A percentile compares a stretch with the other conserved stretches of the same genome.
Evolutionary conservation across 495 filamentous ascomycete genomes (phyloP).

Genomic region (Barbatosphaeria neglecta): DNA sequence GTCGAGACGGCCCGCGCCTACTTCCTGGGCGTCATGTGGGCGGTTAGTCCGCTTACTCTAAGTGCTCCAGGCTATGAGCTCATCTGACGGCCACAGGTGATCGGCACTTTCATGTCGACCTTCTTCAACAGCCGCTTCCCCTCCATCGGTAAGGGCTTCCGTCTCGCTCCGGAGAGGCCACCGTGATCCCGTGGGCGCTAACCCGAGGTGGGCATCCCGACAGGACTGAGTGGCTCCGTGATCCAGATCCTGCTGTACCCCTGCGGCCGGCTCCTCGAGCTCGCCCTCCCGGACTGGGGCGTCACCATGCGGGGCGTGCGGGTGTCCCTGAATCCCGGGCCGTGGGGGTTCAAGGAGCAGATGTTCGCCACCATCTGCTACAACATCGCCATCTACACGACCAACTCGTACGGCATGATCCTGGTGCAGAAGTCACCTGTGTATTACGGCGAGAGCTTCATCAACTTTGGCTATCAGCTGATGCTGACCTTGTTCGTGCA

Average conservation of each 20-base stretch:
- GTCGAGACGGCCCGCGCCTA: constrained; percentile 27
- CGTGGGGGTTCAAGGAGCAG: constrained; percentile 35
- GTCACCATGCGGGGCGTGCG: constrained; percentile 14
- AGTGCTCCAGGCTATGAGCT: too few relatives aligned
- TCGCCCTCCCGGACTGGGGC: constrained; percentile 17
- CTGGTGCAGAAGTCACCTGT: constrained; percentile 14
- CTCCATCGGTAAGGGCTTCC: constrained; percentile 11
- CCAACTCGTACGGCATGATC: constrained; percentile 21
- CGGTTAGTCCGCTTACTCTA: too few relatives aligned
- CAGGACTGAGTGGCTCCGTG: constrained; percentile 19
- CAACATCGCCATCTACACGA: constrained; percentile 22
- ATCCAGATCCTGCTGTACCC: constrained; percentile 30
- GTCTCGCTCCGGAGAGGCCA: neutral
- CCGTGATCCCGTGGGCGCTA: too few relatives aligned
- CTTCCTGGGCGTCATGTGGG: constrained; percentile 28
- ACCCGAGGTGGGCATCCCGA: too few relatives aligned
- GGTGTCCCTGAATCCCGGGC: constrained; percentile 28
- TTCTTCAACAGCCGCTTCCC: constrained; percentile 31
- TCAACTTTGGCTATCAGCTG: constrained; percentile 24
- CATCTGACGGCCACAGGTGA: too few relatives aligned
- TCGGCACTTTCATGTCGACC: constrained; percentile 23
- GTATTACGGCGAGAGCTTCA: constrained; percentile 14
- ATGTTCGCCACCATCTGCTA: constrained; percentile 25
- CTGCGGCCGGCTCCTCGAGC: constrained; percentile 20
- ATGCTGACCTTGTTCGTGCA: constrained; percentile 26